A percentile compares a stretch with the other conserved stretches of the same genome.
phyloP scores from a whole-genome alignment of 1,139 yeast genomes.

The Torulaspora globosa region DNA sequence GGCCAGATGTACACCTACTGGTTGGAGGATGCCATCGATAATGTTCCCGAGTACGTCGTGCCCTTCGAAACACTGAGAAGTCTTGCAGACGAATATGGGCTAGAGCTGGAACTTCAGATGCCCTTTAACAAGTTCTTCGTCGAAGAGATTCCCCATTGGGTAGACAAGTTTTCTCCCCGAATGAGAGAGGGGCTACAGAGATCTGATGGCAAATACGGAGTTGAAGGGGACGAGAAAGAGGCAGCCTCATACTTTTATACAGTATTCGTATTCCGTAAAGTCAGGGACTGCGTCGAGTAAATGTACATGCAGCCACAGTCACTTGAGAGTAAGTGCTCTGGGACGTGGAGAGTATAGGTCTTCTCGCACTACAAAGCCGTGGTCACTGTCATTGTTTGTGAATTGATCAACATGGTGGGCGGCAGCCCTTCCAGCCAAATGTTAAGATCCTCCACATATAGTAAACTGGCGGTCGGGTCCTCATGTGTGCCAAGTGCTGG shows the following conservation, averaged over 20 bases:
- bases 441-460: constrained; percentile 71
- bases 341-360: neutral
- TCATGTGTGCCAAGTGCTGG: constrained; percentile 80
- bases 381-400: constrained; percentile 93
- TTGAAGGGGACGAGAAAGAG: constrained; percentile 86
- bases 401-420: constrained; percentile 74
- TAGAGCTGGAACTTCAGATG: constrained; percentile 67
- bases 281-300: constrained; percentile 27
- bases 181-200: constrained; percentile 67
- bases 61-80: constrained; percentile 86
- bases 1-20: constrained; percentile 82
- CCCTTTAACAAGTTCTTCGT: constrained; percentile 81
- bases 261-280: constrained; percentile 37
- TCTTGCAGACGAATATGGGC: constrained; percentile 77
- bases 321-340: constrained; percentile 3
- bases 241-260: constrained; percentile 57
- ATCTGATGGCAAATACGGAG: constrained; percentile 76
- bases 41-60: constrained; percentile 96
- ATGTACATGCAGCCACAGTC: neutral
- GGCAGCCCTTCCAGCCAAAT: constrained; percentile 80
- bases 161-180: constrained; percentile 55
- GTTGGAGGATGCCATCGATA: constrained; percentile 88
- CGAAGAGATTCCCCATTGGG: constrained; percentile 68
- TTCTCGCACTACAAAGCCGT: constrained; percentile 57
- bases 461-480: constrained; percentile 61